A percentile compares a stretch with the other conserved stretches of the same genome.
These are phyloP conservation scores for Populus ilicifolia DNA, from an alignment of 345 rosid genomes.

Conservation along the genomic window DNA sequence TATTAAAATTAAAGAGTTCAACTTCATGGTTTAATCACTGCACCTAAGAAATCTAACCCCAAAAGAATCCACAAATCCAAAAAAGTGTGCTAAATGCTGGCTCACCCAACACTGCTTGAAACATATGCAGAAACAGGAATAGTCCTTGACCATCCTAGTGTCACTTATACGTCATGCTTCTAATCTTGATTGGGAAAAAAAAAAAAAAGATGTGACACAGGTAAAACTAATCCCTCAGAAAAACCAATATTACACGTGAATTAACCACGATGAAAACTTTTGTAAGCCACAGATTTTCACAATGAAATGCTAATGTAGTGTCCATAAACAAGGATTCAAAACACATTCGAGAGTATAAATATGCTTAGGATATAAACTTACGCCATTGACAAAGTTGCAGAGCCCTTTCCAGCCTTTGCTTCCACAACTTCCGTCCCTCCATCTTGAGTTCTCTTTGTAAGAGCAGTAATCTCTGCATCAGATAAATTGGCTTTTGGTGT, in stretches of 20 bases:
- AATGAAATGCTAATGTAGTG: background rate
- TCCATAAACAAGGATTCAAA: background rate
- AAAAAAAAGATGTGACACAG: background rate
- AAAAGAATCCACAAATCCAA: too few relatives aligned
- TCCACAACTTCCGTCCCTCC: constrained; percentile 92
- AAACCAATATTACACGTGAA: background rate
- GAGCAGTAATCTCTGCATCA: constrained; percentile 54
- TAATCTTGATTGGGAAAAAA: background rate
- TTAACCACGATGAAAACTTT: background rate
- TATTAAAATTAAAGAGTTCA: too few relatives aligned
- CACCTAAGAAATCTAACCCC: too few relatives aligned
- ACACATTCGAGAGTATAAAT: background rate
- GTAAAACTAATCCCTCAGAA: background rate
- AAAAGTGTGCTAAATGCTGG: too few relatives aligned
- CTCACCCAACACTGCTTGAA: too few relatives aligned
- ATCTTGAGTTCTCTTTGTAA: constrained; percentile 83
- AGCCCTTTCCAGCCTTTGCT: constrained; percentile 93
- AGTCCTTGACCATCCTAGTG: too few relatives aligned
- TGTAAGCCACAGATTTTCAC: background rate
- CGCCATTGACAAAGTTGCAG: constrained; percentile 92
- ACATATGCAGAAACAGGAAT: too few relatives aligned
- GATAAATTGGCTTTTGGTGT: constrained; percentile 67
- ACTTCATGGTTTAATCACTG: too few relatives aligned
- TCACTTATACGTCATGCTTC: background rate
- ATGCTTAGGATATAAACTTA: constrained; percentile 35